Evolutionary conservation across 2,329 filamentous ascomycete genomes (phyloP).

Genomic region (Penicillium rolfsii): DNA sequence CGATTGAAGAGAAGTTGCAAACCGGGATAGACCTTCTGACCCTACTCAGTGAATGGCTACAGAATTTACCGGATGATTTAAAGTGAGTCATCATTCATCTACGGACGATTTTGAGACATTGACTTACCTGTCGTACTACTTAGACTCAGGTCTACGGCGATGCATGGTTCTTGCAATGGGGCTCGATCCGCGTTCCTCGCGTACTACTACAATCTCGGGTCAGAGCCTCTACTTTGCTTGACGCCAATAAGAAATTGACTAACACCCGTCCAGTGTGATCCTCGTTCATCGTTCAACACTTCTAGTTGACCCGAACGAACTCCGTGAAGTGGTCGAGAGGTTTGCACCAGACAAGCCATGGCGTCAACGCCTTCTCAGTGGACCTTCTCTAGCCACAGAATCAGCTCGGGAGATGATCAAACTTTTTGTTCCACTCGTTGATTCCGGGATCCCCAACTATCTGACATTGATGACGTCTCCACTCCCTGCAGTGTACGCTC

Average conservation of each 20-base stretch:
- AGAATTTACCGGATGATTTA: constrained; percentile 6
- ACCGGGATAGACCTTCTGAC: constrained; percentile 12
- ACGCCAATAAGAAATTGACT: neutral
- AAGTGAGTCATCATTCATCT: constrained; percentile 2
- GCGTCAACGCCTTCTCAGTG: constrained; percentile 7
- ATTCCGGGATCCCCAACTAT: constrained; percentile 9
- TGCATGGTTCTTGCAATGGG: neutral
- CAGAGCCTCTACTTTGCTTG: neutral
- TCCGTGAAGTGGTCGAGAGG: constrained; percentile 12
- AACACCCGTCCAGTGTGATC: constrained; percentile 3
- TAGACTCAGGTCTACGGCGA: neutral
- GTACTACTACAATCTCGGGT: constrained; percentile 13
- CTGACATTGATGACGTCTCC: constrained; percentile 13
- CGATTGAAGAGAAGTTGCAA: constrained; percentile 18
- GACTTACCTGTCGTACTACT: neutral
- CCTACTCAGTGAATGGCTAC: constrained; percentile 11
- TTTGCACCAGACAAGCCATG: constrained; percentile 10
- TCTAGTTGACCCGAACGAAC: constrained; percentile 9
- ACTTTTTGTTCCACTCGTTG: constrained; percentile 14
- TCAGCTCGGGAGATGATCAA: constrained; percentile 15
- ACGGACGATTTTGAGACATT: neutral
- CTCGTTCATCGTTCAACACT: constrained; percentile 10
- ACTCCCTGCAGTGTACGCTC: constrained; percentile 13
- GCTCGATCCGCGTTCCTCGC: constrained; percentile 8
- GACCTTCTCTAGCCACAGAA: constrained; percentile 11